Evolutionary conservation across 305 asterid genomes (phyloP), one percentile per base, ranked within the genome.

Genomic region (Solanum hybrid): DNA sequence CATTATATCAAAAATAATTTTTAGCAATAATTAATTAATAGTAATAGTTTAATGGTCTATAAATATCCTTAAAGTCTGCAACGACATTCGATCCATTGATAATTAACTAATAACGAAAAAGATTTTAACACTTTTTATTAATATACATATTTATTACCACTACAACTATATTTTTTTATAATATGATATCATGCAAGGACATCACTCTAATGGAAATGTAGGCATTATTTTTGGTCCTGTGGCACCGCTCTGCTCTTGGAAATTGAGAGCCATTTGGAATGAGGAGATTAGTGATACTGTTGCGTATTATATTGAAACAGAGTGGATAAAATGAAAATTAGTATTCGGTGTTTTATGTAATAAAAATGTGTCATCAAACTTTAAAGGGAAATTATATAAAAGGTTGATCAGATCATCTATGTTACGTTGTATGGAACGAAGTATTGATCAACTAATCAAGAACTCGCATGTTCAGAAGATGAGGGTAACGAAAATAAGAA

Each of bases 1-100:
- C 1, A 20, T 4, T 60, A 1, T 7, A 7, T 56, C 5, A 56
- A 60, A 60, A 60, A 60, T 60, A 60, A 1, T 20, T 1, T 60
- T 60, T 60, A 60, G 0, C 1, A 0, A 20, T 20, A 60, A 60
- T 56, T 56, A 56, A 56, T 56, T 56, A 56, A 56, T 6, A 1
- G 1, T 17, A 6, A 17, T 60, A 60, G 0, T 0, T 60, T 60
- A 60, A 60, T 60, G 0, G 0, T 0, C 0, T 60, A 60, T 20
- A 20, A 60, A 60, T 60, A 0, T 60, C 0, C 1, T 20, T 60
- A 0, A 20, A 20, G 0, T 20, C 4, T 20, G 5, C 1, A 60
- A 20, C 5, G 11, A 20, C 3, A 60, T 60, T 60, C 0, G 5
- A 60, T 60, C 2, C 5, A 60, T 17, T 20, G 5, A 60, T 1